Percentiles rank a stretch among this genome's conserved stretches.
Evolutionary conservation across 441 rosid genomes (phyloP).

Genomic region (Pelargonium citronellum): DNA sequence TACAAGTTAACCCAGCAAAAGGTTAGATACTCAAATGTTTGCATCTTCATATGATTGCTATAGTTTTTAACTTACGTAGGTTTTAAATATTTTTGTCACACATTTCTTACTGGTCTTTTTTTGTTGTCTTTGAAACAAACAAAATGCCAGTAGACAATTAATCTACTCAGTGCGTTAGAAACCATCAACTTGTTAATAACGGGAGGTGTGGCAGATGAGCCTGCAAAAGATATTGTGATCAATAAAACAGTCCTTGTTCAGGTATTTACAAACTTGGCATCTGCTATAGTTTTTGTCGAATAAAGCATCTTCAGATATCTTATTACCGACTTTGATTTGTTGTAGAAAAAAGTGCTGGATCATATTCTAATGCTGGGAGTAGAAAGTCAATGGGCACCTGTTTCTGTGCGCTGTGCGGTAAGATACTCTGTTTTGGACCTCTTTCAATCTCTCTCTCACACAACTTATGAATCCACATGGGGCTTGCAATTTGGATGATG

Average conservation of each 20-base stretch:
- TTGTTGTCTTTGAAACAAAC: conserved; percentile 38
- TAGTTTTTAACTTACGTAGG: conserved; percentile 13
- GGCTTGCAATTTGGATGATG: no score
- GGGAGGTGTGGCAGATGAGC: conserved; percentile 63
- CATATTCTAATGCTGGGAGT: conserved; percentile 80
- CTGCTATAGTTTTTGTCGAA: conserved; percentile 10
- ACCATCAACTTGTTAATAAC: conserved; percentile 72
- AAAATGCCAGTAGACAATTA: conserved; percentile 88
- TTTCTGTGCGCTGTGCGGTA: conserved; percentile 82
- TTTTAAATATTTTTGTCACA: conserved; percentile 14
- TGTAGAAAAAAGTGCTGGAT: conserved; percentile 74
- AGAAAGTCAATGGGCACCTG: conserved; percentile 95
- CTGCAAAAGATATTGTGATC: conserved; percentile 68
- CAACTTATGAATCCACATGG: no score
- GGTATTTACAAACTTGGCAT: conserved; percentile 37
- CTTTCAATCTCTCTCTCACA: no score
- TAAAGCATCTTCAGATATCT: conserved; percentile 12
- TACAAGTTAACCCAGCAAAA: conserved; percentile 91
- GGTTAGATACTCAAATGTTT: conserved; percentile 60
- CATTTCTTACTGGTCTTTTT: conserved; percentile 40
- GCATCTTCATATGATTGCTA: conserved; percentile 11
- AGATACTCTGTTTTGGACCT: conserved; percentile 25
- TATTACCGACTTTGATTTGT: conserved; percentile 23
- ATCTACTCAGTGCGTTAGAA: conserved; percentile 75
- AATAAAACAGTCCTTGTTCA: conserved; percentile 81